Base-by-base conservation (phyloP, 2,329 filamentous ascomycete genomes). In the Blastomyces emzantsi region DNA sequence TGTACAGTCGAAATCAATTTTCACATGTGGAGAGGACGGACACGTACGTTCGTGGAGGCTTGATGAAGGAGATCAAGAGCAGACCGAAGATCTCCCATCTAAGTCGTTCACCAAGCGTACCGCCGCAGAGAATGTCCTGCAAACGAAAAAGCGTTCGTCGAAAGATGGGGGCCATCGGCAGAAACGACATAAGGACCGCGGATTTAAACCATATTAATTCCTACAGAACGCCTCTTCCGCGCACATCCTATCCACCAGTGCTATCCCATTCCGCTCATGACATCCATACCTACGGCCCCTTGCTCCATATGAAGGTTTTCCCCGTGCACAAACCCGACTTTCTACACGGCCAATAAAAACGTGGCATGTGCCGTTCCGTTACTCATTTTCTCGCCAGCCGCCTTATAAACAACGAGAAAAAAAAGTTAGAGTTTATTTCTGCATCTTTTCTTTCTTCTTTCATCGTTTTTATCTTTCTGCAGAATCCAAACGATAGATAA, bases 1-100 rank as follows among this genome's bases (percentile, higher is more conserved):
- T 28, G 13, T 30, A 22, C 63, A 78, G 75, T 73, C 71, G 25
- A 70, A 74, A 61, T 73, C 73, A 0, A 74, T 80, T 39, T 79
- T 78, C 64, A 79, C 78, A 4, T 76, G 76, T 62, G 78, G 77
- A 19, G 78, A 80, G 64, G 78, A 80, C 66, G 78, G 78, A 2
- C 71, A 74, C 39, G 73, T 78, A 25, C 75, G 76, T 33, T 71
- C 70, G 28, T 78, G 76, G 76, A 75, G 70, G 62, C 60, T 69
- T 4, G 67, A 55, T 15, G 69, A 64, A 8, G 65, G 64, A 9
- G 61, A 58, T 8, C 43, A 57, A 25, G 28, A 39, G 25, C 64
- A 67, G 54, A 22, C 56, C 45, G 54, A 52, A 43, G 41, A 43
- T n/a, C n/a, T 43, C n/a, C 33, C 56, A 28, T 52, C 39, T 63